phyloP scores from a whole-genome alignment of 1,284 basidiomycete species.

The Puccinia coronata region DNA sequence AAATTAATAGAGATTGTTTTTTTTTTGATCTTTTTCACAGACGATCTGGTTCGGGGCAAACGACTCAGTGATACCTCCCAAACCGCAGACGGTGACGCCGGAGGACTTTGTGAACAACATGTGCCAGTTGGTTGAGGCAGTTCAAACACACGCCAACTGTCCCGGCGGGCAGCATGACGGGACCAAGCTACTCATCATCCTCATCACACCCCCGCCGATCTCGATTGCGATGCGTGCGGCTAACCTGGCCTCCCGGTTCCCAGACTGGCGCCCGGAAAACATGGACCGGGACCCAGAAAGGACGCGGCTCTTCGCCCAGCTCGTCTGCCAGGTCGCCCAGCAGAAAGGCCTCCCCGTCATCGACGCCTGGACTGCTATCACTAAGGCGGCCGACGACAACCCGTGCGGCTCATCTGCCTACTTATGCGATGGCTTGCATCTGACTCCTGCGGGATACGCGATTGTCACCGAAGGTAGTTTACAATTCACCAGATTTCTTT shows the following conservation, averaged over 20 bases:
- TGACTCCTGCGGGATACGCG: slow-evolving; percentile 43
- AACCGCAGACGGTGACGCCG: slow-evolving; percentile 33
- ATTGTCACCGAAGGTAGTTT: slow-evolving; percentile 36
- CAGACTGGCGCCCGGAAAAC: slow-evolving; percentile 45
- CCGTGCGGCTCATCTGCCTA: slow-evolving; percentile 22
- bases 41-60: slow-evolving; percentile 49
- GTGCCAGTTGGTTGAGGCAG: slow-evolving; percentile 26
- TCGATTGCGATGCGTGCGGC: slow-evolving; percentile 38
- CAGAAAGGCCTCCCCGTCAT: slow-evolving; percentile 45
- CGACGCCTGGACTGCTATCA: slow-evolving; percentile 48
- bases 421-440: slow-evolving; percentile 48
- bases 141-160: slow-evolving; percentile 8
- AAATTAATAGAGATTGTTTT: too few relatives aligned
- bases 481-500: not conserved
- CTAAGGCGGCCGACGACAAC: slow-evolving; percentile 31
- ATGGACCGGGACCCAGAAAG: slow-evolving; percentile 43
- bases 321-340: slow-evolving; percentile 30
- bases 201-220: slow-evolving; percentile 48
- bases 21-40: slow-evolving; percentile 12
- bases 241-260: slow-evolving; percentile 27
- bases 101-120: slow-evolving; percentile 38
- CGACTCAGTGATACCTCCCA: slow-evolving; percentile 34
- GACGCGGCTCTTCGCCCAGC: slow-evolving; percentile 35
- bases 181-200: slow-evolving; percentile 18
- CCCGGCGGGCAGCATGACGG: not conserved